Evolutionary conservation across 2,329 filamentous ascomycete genomes (phyloP), one percentile per base, ranked within the genome.

Genomic region (Aspergillus novoparasiticus): DNA sequence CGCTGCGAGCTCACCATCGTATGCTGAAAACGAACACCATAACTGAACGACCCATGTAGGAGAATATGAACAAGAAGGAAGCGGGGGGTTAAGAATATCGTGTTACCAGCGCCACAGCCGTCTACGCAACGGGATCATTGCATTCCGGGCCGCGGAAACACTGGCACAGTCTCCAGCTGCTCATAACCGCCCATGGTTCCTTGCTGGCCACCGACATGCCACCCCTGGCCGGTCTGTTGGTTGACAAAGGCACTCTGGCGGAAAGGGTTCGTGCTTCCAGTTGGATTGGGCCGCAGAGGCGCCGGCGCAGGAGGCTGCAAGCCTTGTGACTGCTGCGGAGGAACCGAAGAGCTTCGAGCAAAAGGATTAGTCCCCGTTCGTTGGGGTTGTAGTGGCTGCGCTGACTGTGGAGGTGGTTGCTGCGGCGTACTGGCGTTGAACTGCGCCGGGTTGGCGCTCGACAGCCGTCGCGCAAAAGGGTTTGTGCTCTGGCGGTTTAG

Each of bases 241-340:
- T 96, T 95, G 58, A 96, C 89, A 76, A 97, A 96, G 4, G 90
- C 88, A 53, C 91, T 92, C 74, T 98, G 93, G 19, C 95, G 87
- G 85, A 98, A 98, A 0, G 95, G 95, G 72, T 99, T 99, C 2
- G 94, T 97, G 72, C 87, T 93, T 10, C 93, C 94, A 0, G 94
- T 97, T 1, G 90, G 86, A 72, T 94, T 93, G 2, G 93, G 87
- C 59, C 85, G 85, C 6, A 95, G 80, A 56, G 84, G 75, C n/a
- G 77, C 76, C 3, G 76, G 72, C 14, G 74, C 66, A 9, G 79
- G 66, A 28, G 78, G 76, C 21, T 79, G 75, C 16, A 80, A 58
- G 8, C 71, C 71, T 56, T 72, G 72, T 53, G 79, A 73, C 50
- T 76, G 72, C 58, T 73, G 71, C 16, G 73, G 68, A 53, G 73